A percentile compares a stretch with the other conserved stretches of the same genome.
These are phyloP conservation scores for Vitis hybrid DNA, from an alignment of 177 flowering plant species.

Conservation along the genomic window DNA sequence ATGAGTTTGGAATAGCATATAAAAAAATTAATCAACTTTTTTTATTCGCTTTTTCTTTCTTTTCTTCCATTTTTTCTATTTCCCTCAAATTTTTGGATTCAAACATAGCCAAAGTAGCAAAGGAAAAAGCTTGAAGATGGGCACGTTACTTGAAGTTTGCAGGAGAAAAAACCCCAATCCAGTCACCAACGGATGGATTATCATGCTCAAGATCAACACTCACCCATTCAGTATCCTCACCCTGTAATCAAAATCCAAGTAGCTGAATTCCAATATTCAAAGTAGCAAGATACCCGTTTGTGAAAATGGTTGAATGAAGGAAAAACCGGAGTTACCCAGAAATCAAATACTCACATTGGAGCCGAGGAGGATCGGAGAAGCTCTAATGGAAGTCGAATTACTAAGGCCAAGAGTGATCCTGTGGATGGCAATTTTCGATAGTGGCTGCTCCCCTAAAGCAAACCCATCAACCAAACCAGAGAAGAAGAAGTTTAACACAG, in stretches of 20 bases:
- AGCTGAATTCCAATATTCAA: not conserved
- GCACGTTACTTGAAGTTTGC: constrained; percentile 44
- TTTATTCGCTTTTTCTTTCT: too few species aligned
- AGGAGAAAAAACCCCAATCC: constrained; percentile 63
- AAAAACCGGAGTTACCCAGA: too few species aligned
- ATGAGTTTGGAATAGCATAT: too few species aligned
- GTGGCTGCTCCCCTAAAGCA: constrained; percentile 25
- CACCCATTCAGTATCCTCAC: constrained; percentile 47
- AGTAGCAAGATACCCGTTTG: not conserved
- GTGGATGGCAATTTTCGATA: constrained; percentile 26
- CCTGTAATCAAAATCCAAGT: constrained; percentile 27
- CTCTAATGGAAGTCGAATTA: constrained; percentile 20
- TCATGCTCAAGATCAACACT: constrained; percentile 28
- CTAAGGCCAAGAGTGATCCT: constrained; percentile 11
- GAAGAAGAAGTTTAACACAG: not conserved
- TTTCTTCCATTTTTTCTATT: too few species aligned
- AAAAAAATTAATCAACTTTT: too few species aligned
- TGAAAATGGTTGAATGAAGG: too few species aligned
- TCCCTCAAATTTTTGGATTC: too few species aligned
- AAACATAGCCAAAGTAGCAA: too few species aligned
- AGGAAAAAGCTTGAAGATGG: not conserved
- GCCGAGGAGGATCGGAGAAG: constrained; percentile 27
- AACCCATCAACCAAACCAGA: constrained; percentile 10
- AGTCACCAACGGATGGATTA: constrained; percentile 40
- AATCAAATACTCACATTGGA: constrained; percentile 17